Evolutionary conservation across 495 filamentous ascomycete species (phyloP).

Genomic region (Glutinoglossum americanum): DNA sequence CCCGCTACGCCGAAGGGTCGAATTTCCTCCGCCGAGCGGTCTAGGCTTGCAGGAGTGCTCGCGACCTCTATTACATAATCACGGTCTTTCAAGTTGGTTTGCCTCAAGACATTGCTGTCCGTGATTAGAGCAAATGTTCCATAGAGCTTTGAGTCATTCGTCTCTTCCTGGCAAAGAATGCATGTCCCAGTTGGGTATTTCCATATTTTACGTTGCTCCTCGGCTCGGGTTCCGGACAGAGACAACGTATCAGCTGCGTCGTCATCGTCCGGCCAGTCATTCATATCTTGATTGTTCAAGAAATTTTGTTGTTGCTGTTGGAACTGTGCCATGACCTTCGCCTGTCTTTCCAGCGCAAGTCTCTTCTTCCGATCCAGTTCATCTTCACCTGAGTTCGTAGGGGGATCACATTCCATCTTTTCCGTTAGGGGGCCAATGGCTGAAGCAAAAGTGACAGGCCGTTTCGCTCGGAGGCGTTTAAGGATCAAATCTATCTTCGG

Average conservation of each 20-base stretch:
- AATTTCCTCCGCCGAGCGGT: slow-evolving; percentile 57
- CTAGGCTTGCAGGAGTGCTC: slow-evolving; percentile 55
- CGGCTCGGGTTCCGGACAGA: slow-evolving; percentile 19
- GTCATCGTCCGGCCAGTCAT: slow-evolving; percentile 59
- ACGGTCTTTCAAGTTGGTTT: slow-evolving; percentile 58
- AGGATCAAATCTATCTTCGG: slow-evolving; percentile 70
- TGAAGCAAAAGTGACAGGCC: slow-evolving; percentile 41
- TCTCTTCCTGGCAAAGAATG: slow-evolving; percentile 91
- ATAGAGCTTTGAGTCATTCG: slow-evolving; percentile 69
- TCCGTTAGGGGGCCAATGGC: slow-evolving; percentile 25
- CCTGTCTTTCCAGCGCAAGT: slow-evolving; percentile 71
- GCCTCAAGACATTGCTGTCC: slow-evolving; percentile 68
- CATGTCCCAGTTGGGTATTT: slow-evolving; percentile 90
- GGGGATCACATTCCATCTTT: slow-evolving; percentile 11
- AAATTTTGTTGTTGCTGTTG: slow-evolving; percentile 93
- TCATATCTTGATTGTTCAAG: slow-evolving; percentile 57
- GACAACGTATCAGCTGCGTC: slow-evolving; percentile 13
- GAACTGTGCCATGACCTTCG: slow-evolving; percentile 87
- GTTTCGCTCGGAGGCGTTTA: slow-evolving; percentile 69
- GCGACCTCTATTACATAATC: slow-evolving; percentile 72
- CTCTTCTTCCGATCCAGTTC: slow-evolving; percentile 57
- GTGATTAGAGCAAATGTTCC: slow-evolving; percentile 80
- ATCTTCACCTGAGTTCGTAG: slow-evolving; percentile 24
- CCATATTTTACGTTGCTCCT: slow-evolving; percentile 55
- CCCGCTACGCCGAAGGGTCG: slow-evolving; percentile 79